A percentile compares a stretch with the other conserved stretches of the same genome.
phyloP scores from a whole-genome alignment of 768 basidiomycete species.

The Tulasnella sp. region DNA sequence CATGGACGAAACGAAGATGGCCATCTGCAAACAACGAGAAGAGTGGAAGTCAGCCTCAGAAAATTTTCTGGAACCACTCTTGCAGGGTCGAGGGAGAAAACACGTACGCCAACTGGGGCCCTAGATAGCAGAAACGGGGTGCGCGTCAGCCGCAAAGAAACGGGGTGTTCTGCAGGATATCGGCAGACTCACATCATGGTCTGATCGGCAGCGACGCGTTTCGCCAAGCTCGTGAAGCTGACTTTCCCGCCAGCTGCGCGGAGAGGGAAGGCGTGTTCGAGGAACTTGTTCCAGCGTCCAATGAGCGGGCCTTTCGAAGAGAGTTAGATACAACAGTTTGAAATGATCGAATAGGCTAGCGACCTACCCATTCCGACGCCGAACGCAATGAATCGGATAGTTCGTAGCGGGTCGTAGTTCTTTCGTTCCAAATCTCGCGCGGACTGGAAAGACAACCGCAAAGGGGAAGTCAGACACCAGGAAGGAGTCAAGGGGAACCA shows the following conservation, averaged over 20 bases:
- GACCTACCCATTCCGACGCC: constrained; percentile 68
- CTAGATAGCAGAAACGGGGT: constrained; percentile 27
- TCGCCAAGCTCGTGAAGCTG: constrained; percentile 55
- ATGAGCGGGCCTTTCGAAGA: constrained; percentile 54
- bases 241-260: constrained; percentile 37
- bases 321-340: neutral
- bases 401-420: constrained; percentile 59
- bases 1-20: constrained; percentile 73
- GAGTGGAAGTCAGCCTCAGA: neutral
- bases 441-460: neutral
- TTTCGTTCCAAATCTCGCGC: constrained; percentile 13
- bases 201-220: constrained; percentile 77
- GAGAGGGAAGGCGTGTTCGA: constrained; percentile 71
- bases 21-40: constrained; percentile 44
- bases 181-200: constrained; percentile 65
- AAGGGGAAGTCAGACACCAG: neutral
- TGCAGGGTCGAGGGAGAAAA: neutral
- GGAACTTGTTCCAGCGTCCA: constrained; percentile 79
- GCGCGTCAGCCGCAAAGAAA: neutral
- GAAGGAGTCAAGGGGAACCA: neutral
- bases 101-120: constrained; percentile 71
- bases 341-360: neutral
- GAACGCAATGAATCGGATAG: constrained; percentile 74
- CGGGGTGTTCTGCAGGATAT: neutral
- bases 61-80: neutral